Conservation (phyloP, 805 yeast genomes). For the Tetrapisispora phaffii region DNA sequence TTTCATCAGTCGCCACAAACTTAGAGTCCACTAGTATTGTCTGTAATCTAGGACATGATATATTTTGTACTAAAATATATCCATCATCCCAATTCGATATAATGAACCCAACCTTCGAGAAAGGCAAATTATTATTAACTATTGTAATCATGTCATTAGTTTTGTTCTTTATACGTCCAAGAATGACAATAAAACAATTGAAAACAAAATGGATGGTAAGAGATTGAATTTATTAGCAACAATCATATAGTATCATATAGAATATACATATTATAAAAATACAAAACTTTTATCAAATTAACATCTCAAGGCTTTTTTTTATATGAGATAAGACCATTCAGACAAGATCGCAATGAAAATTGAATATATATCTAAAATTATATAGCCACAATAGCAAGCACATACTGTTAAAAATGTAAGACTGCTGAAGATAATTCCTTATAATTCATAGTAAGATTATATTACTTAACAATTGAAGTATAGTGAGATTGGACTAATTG, state of each 20-base stretch:
- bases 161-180: slow-evolving; percentile 45
- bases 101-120: slow-evolving; percentile 58
- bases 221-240: slow-evolving; percentile 1
- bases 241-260: background rate
- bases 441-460: too few species aligned
- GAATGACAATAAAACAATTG: slow-evolving; percentile 45
- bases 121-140: slow-evolving; percentile 50
- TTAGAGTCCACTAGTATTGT: slow-evolving; percentile 76
- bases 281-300: background rate
- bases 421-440: too few species aligned
- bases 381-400: too few species aligned
- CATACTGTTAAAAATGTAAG: too few species aligned
- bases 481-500: too few species aligned
- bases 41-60: slow-evolving; percentile 56
- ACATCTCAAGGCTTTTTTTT: background rate
- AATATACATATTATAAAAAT: too few species aligned
- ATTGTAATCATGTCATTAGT: slow-evolving; percentile 41
- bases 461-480: too few species aligned
- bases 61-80: slow-evolving; percentile 65
- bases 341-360: too few species aligned
- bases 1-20: slow-evolving; percentile 48
- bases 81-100: slow-evolving; percentile 83
- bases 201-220: slow-evolving; percentile 42
- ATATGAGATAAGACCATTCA: too few species aligned
- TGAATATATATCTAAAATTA: too few species aligned